These are phyloP conservation scores for Holtermannia corniformis DNA, from an alignment of 768 basidiomycete species.

Conservation along the genomic window DNA sequence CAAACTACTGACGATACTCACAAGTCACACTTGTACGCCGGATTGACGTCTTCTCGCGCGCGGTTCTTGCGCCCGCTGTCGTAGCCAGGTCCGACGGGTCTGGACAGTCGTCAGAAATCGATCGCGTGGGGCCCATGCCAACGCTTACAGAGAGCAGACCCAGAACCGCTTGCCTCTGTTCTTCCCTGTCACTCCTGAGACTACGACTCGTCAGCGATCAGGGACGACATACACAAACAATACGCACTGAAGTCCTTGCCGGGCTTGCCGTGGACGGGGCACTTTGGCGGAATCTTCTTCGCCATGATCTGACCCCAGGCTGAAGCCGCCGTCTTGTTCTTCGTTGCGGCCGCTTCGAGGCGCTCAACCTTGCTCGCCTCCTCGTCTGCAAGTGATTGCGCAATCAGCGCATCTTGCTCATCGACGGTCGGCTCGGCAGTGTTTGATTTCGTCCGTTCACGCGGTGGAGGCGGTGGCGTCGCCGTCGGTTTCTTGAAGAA, in stretches of 20 bases:
- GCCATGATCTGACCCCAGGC: constrained; percentile 38
- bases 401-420: constrained; percentile 23
- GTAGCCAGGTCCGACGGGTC: constrained; percentile 40
- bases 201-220: constrained; percentile 6
- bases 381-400: constrained; percentile 23
- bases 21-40: constrained; percentile 39
- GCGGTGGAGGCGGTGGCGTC: constrained; percentile 8
- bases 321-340: constrained; percentile 25
- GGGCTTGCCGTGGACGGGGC: constrained; percentile 35
- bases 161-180: constrained; percentile 42
- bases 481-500: constrained; percentile 28
- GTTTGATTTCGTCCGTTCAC: neutral
- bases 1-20: constrained; percentile 11
- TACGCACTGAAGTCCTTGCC: constrained; percentile 39
- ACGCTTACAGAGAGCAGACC: constrained; percentile 38
- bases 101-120: constrained; percentile 9
- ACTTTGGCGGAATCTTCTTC: constrained; percentile 38
- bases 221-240: neutral
- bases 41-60: constrained; percentile 38
- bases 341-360: constrained; percentile 12
- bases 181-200: constrained; percentile 39
- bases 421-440: neutral
- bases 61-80: constrained; percentile 36
- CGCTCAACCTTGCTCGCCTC: constrained; percentile 20
- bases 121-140: neutral